Conservation (phyloP, 164 flowering plant species). For the Vitis riparia region DNA sequence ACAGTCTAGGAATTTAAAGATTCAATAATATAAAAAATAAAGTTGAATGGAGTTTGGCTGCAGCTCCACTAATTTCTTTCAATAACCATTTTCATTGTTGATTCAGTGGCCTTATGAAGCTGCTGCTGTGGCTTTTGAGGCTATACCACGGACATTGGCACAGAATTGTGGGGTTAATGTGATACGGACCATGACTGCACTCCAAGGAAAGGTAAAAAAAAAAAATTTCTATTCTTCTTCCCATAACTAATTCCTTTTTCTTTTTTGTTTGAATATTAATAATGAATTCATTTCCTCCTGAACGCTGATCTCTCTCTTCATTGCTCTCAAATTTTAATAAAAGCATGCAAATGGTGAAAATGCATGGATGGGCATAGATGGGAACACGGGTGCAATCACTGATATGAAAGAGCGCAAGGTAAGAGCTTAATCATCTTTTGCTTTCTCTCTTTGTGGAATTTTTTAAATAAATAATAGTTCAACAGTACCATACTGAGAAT, state of each 20-base stretch:
- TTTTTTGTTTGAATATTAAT: not conserved
- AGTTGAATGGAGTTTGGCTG: not conserved
- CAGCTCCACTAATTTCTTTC: not conserved
- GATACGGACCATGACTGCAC: conserved; percentile 91
- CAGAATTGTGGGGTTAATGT: conserved; percentile 98
- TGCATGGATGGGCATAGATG: conserved; percentile 95
- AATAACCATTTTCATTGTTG: not conserved
- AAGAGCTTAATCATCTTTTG: not conserved
- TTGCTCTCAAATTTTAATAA: conserved; percentile 1
- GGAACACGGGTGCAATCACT: conserved; percentile 78
- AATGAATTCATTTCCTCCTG: not conserved
- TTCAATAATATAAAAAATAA: not conserved
- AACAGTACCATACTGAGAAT: too few species aligned
- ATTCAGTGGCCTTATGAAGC: conserved; percentile 99
- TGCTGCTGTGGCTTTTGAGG: conserved; percentile 97
- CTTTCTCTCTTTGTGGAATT: too few species aligned
- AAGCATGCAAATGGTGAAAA: conserved; percentile 99
- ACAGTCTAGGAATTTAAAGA: not conserved
- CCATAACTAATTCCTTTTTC: not conserved
- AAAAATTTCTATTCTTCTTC: too few species aligned
- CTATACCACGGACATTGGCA: conserved; percentile 94
- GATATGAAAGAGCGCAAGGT: conserved; percentile 94
- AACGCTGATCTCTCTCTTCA: not conserved
- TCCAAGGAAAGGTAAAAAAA: conserved; percentile 80
- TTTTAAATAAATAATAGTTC: too few species aligned